Conservation (phyloP, 257 asterid genomes). For the Scutellaria minor region DNA sequence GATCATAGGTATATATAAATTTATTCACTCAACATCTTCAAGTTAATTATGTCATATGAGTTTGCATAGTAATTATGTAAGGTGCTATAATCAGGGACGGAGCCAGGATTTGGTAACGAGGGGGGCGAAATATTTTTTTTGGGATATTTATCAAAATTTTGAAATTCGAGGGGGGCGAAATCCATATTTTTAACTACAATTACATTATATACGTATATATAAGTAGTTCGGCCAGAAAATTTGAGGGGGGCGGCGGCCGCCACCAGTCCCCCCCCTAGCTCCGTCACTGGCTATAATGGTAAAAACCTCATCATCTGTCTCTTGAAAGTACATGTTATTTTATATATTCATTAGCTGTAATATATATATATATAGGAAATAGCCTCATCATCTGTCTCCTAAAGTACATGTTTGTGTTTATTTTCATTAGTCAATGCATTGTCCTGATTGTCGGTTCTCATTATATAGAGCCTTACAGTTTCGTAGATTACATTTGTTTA, state of each 20-base stretch:
- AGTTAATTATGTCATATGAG: background rate
- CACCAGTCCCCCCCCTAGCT: too few relatives aligned
- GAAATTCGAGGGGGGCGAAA: too few relatives aligned
- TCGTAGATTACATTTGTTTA: conserved; percentile 2
- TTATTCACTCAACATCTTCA: conserved; percentile 14
- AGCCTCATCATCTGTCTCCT: background rate
- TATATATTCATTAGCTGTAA: background rate
- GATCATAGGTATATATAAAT: conserved; percentile 71
- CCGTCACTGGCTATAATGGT: background rate
- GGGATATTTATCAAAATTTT: too few relatives aligned
- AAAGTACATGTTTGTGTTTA: background rate
- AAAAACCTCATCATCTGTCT: background rate
- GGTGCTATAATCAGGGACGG: too few relatives aligned
- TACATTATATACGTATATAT: too few relatives aligned
- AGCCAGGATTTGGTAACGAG: too few relatives aligned
- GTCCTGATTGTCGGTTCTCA: background rate
- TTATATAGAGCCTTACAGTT: background rate
- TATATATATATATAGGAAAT: background rate
- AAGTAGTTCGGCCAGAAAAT: too few relatives aligned
- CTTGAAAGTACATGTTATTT: background rate
- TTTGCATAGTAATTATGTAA: conserved; percentile 14
- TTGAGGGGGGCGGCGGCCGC: too few relatives aligned
- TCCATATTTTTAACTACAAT: too few relatives aligned
- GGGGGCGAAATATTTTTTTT: too few relatives aligned
- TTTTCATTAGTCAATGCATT: background rate